Percentiles rank a stretch among this genome's conserved stretches.
These are phyloP conservation scores for Cutaneotrichosporon sp. DNA, from an alignment of 1,284 basidiomycete species.

Conservation along the genomic window DNA sequence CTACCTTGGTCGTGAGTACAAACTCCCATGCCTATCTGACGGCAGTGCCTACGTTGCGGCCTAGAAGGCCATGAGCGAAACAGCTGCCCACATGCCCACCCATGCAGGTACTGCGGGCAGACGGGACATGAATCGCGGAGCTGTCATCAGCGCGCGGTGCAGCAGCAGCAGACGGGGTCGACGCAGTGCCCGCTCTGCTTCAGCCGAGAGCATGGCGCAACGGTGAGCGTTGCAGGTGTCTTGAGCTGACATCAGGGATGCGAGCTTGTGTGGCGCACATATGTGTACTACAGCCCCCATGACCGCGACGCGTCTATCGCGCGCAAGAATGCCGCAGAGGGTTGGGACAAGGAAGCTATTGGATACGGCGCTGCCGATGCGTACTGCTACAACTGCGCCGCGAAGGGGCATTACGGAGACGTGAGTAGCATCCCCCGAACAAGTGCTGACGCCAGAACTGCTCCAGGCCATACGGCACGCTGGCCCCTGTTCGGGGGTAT, in stretches of 20 bases:
- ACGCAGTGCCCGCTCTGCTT: not conserved
- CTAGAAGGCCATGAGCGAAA: constrained; percentile 77
- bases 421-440: constrained; percentile 54
- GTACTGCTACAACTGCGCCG: constrained; percentile 80
- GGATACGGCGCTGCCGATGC: constrained; percentile 42
- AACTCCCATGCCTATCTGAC: not conserved
- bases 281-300: constrained; percentile 64
- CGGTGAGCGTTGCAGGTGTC: not conserved
- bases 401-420: constrained; percentile 75
- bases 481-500: constrained; percentile 52
- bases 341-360: constrained; percentile 40
- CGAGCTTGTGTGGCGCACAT: constrained; percentile 80
- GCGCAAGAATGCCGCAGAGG: constrained; percentile 20
- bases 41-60: constrained; percentile 80
- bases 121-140: constrained; percentile 69
- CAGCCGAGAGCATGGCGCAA: not conserved
- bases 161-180: not conserved
- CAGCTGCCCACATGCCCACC: constrained; percentile 76
- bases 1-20: constrained; percentile 35
- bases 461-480: constrained; percentile 51
- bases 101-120: constrained; percentile 79
- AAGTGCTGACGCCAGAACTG: constrained; percentile 61
- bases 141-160: constrained; percentile 46
- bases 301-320: constrained; percentile 55
- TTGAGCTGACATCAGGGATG: constrained; percentile 59